A percentile compares a stretch with the other conserved stretches of the same genome.
These are phyloP conservation scores for Tylopilus sp. DNA, from an alignment of 1,284 basidiomycete species.

Conservation along the genomic window DNA sequence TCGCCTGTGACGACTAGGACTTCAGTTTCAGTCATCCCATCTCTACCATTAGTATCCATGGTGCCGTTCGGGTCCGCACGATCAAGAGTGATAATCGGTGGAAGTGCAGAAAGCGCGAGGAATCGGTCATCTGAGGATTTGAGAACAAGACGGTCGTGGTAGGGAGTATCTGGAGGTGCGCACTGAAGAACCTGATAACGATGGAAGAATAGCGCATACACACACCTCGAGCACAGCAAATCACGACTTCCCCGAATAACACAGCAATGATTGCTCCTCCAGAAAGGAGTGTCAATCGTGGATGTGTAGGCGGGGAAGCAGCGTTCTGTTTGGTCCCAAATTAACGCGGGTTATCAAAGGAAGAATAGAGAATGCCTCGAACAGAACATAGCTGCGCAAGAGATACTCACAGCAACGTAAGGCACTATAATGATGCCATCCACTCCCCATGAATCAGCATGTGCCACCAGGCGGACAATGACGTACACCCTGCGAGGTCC, in stretches of 20 bases:
- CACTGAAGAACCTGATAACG: neutral
- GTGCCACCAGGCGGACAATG: constrained; percentile 44
- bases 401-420: constrained; percentile 63
- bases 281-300: constrained; percentile 57
- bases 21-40: constrained; percentile 41
- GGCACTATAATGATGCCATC: constrained; percentile 54
- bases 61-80: constrained; percentile 16
- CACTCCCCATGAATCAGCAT: constrained; percentile 28
- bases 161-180: constrained; percentile 54
- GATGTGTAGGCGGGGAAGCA: constrained; percentile 65
- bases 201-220: neutral
- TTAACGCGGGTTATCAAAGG: neutral
- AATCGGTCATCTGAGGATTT: constrained; percentile 65
- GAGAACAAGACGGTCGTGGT: constrained; percentile 66
- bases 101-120: constrained; percentile 59
- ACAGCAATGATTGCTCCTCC: constrained; percentile 56
- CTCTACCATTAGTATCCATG: constrained; percentile 10
- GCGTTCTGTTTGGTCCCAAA: constrained; percentile 45
- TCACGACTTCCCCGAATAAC: constrained; percentile 76
- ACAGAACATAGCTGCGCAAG: neutral
- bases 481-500: constrained; percentile 62
- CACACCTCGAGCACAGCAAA: constrained; percentile 62
- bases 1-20: constrained; percentile 62
- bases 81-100: constrained; percentile 25
- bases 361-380: neutral